Percentiles rank a stretch among this genome's conserved stretches.
These are phyloP conservation scores for Talaromyces trachyspermus DNA, from an alignment of 495 filamentous ascomycete species.

Conservation along the genomic window DNA sequence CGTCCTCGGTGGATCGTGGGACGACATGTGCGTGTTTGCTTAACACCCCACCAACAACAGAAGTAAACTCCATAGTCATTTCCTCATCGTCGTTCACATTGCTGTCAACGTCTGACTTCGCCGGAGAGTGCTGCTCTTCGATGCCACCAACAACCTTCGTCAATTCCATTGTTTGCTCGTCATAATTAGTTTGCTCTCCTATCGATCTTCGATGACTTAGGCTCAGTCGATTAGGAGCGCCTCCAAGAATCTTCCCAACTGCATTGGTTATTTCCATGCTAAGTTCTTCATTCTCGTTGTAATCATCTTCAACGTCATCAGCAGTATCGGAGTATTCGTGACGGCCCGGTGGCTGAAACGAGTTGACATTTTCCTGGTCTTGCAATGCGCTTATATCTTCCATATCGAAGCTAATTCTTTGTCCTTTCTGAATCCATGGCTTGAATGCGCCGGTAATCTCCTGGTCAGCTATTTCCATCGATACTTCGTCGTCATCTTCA, in stretches of 20 bases:
- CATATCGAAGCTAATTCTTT: conserved; percentile 38
- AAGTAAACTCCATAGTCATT: conserved; percentile 78
- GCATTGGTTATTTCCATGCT: conserved; percentile 82
- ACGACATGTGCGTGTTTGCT: conserved; percentile 20
- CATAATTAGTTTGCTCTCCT: conserved; percentile 34
- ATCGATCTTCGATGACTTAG: conserved; percentile 29
- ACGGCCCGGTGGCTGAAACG: conserved; percentile 21
- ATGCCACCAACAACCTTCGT: conserved; percentile 69
- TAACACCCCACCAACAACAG: conserved; percentile 60
- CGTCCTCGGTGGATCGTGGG: conserved; percentile 19
- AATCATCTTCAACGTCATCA: conserved; percentile 26
- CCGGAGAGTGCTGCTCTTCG: conserved; percentile 25
- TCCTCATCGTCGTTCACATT: conserved; percentile 55
- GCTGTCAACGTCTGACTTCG: conserved; percentile 28
- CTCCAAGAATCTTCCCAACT: conserved; percentile 72
- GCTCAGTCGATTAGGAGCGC: conserved; percentile 28
- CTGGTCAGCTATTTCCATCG: conserved; percentile 70
- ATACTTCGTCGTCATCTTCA: conserved; percentile 54
- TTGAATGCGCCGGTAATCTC: conserved; percentile 70
- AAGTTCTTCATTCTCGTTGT: conserved; percentile 53
- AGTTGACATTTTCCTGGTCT: conserved; percentile 57
- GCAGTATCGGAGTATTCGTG: conserved; percentile 12
- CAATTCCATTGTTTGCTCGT: conserved; percentile 71
- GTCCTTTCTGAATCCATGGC: conserved; percentile 54
- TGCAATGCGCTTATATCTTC: conserved; percentile 42